These are phyloP conservation scores for Dalbergia cochinchinensis DNA, from an alignment of 306 rosid species.

Conservation along the genomic window DNA sequence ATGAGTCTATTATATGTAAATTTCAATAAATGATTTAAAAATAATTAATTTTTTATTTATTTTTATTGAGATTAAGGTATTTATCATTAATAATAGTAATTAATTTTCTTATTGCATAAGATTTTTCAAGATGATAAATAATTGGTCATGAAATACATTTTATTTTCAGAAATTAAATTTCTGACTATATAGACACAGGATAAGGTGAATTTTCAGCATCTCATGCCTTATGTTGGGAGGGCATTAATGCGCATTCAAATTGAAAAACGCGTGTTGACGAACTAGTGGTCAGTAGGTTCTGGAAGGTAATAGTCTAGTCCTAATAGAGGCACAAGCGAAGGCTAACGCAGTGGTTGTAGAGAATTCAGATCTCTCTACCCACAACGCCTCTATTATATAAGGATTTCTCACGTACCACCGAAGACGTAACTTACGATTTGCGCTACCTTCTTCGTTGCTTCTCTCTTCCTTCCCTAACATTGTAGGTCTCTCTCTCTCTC, in stretches of 20 bases:
- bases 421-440: neutral
- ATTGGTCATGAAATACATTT: too few relatives aligned
- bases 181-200: too few relatives aligned
- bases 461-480: neutral
- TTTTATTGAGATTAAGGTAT: too few relatives aligned
- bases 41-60: too few relatives aligned
- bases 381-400: constrained; percentile 24
- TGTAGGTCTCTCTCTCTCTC: constrained; percentile 12
- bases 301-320: constrained; percentile 62
- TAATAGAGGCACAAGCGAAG: constrained; percentile 39
- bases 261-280: constrained; percentile 35
- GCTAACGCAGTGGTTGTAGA: constrained; percentile 25
- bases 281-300: constrained; percentile 58
- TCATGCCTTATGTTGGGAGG: too few relatives aligned
- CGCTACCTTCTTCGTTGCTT: neutral
- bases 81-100: too few relatives aligned
- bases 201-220: too few relatives aligned
- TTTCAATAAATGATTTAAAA: too few relatives aligned
- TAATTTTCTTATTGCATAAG: too few relatives aligned
- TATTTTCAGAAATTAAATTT: too few relatives aligned
- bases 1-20: too few relatives aligned
- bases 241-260: neutral
- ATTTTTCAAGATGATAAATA: too few relatives aligned
- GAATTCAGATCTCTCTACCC: constrained; percentile 37
- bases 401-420: neutral